Evolutionary conservation across 495 filamentous ascomycete species (phyloP), one percentile per base, ranked within the genome.

Genomic region (Daldinia bambusicola): DNA sequence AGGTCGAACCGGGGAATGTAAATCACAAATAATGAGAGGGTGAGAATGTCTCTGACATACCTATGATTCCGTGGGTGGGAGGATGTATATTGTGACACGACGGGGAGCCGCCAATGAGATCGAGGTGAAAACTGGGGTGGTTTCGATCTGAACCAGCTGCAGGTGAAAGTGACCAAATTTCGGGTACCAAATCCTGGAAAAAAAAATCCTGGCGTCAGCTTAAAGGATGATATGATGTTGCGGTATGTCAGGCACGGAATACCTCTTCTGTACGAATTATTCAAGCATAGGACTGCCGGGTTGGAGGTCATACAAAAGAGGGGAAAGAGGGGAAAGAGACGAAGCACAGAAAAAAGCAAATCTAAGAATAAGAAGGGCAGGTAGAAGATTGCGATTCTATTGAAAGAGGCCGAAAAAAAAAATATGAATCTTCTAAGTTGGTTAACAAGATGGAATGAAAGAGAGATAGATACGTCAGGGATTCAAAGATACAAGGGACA

Each of bases 1-100:
- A 63, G 55, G 56, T 50, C 63, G 62, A 74, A 70, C 71, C 59
- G 67, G 71, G 67, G 71, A 74, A 74, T 61, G 63, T 45, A 70
- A 67, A 45, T 53, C 63, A 69, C 71, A 67, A 53, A 66, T 34
- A 67, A 70, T 63, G 34, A 58, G 18, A 38, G 63, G 53, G 31
- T 20, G 55, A 30, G 55, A 30, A 45, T 56, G 48, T 58, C 43
- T 71, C 67, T 74, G 57, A 74, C 72, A 75, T 73, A 77, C 70
- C 67, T 73, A 59, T 67, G 66, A 48, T 71, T 48, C 66, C 43
- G 63, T 62, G 9, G 70, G 51, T 36, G 43, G 65, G 62, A 59
- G 56, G 26, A 26, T 13, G 56, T 41, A 38, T 55, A 61, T 50
- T 57, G 70, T 70, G 60, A 58, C 65, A 72, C 73, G 2, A 22